A percentile compares a stretch with the other conserved stretches of the same genome.
Conservation (phyloP, 345 rosid genomes). For the Excoecaria cochinchinensis region DNA sequence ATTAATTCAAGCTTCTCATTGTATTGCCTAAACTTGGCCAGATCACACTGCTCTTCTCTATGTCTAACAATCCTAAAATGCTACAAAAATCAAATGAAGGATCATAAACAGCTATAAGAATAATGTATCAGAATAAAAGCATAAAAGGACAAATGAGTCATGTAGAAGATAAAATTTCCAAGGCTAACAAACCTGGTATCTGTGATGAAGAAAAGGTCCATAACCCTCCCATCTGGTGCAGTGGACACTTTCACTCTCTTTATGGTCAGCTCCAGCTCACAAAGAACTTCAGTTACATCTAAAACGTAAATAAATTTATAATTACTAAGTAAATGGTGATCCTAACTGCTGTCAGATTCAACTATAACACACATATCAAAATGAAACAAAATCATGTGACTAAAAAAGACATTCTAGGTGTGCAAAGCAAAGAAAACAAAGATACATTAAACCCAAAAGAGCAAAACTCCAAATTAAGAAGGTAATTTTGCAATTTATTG, state of each 20-base stretch:
- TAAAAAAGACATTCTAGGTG: not conserved
- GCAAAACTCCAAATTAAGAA: not conserved
- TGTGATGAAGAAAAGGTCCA: constrained; percentile 67
- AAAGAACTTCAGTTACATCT: constrained; percentile 68
- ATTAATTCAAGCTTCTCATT: no score
- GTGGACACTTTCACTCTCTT: constrained; percentile 67
- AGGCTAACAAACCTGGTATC: constrained; percentile 57
- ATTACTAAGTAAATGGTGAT: constrained; percentile 4
- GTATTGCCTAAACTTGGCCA: no score
- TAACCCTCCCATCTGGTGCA: constrained; percentile 67
- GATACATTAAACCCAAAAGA: not conserved
- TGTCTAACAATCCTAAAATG: not conserved
- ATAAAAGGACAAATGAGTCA: not conserved
- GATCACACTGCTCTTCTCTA: not conserved
- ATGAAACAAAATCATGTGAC: not conserved
- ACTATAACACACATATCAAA: not conserved
- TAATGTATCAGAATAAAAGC: not conserved
- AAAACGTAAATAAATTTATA: not conserved
- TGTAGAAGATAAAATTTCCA: constrained; percentile 9
- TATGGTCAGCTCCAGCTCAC: constrained; percentile 61
- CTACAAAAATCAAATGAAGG: not conserved
- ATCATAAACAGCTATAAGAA: not conserved
- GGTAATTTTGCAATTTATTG: not conserved
- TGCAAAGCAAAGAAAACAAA: not conserved
- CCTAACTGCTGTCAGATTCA: not conserved